Evolutionary conservation across 2,329 filamentous ascomycete species (phyloP), one percentile per base, ranked within the genome.

Genomic region (Elsinoe fawcettii): DNA sequence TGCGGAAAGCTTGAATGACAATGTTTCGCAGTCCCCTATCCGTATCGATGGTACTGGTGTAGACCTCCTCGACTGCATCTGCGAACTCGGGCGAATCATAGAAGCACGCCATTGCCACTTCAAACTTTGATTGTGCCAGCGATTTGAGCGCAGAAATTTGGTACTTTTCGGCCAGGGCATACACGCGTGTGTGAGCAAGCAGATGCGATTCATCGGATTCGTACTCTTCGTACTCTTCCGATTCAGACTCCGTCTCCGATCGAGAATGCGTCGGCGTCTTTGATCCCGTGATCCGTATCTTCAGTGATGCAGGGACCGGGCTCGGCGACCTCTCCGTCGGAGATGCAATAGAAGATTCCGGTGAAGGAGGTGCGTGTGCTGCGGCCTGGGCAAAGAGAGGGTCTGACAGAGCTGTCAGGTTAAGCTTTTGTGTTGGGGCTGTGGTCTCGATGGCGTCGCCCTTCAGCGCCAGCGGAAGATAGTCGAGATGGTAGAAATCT

Each of bases 151-250:
- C 71, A 23, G 70, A 66, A 53, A 78, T 75, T 60, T 74, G 75
- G 64, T 77, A 78, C 68, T 78, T 78, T 64, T 78, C 76, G 8
- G 74, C 76, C 22, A 78, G 70, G 32, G 75, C 74, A 63, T 78
- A 78, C 37, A 78, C 73, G 55, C 73, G 72, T 12, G 74, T 72
- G 62, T 78, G 76, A 14, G 71, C 69, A 49, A 77, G 61, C 5
- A 77, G 68, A 63, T 76, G 69, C 5, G 74, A 69, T 41, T 68
- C 66, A 60, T 73, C 69, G 11, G 65, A 63, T 47, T 72, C 70
- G 39, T 67, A 63, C 51, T 72, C 66, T 44, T 72, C 65, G 11
- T 64, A 61, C 12, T 66, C 65, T 18, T 66, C 65, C 41, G 55
- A 62, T 22, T 70, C 67, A 30, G 71, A 68, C 39, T 73, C 70